These are phyloP conservation scores for Plasmodium knowlesi DNA, from an alignment of 169 alveolate species.

Conservation along the genomic window DNA sequence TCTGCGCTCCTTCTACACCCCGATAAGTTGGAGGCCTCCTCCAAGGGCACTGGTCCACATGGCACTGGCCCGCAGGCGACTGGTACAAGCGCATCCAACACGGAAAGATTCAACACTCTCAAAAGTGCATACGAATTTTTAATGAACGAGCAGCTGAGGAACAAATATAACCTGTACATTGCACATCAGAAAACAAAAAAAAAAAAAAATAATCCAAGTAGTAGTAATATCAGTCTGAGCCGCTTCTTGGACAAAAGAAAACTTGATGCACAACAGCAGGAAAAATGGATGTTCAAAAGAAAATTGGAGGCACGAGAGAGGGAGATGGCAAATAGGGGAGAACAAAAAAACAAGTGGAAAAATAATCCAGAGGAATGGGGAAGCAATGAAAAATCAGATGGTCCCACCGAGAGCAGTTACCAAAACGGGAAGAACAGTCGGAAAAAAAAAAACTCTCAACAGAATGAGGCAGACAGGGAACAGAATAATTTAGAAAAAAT, in stretches of 20 bases:
- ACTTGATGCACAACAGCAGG: neutral
- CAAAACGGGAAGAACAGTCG: neutral
- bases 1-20: slow-evolving; percentile 61
- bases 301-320: slow-evolving; percentile 50
- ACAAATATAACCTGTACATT: slow-evolving; percentile 30
- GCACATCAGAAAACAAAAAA: neutral
- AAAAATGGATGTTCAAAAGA: slow-evolving; percentile 8
- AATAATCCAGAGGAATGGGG: neutral
- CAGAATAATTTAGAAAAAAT: slow-evolving; percentile 15
- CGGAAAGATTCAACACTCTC: slow-evolving; percentile 20
- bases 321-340: neutral
- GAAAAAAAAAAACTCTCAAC: slow-evolving; percentile 2
- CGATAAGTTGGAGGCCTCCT: slow-evolving; percentile 6
- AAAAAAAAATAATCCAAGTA: neutral
- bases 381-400: neutral
- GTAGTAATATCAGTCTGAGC: slow-evolving; percentile 28
- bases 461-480: neutral
- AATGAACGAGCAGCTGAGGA: slow-evolving; percentile 35
- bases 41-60: neutral
- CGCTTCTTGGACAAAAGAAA: slow-evolving; percentile 27
- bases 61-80: neutral
- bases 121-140: slow-evolving; percentile 69
- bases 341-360: neutral
- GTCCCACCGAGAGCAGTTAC: neutral
- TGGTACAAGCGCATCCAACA: neutral